Evolutionary conservation across 75 land plant genomes (phyloP), one percentile per base, ranked within the genome.

Genomic region (Sequoiadendron giganteum): DNA sequence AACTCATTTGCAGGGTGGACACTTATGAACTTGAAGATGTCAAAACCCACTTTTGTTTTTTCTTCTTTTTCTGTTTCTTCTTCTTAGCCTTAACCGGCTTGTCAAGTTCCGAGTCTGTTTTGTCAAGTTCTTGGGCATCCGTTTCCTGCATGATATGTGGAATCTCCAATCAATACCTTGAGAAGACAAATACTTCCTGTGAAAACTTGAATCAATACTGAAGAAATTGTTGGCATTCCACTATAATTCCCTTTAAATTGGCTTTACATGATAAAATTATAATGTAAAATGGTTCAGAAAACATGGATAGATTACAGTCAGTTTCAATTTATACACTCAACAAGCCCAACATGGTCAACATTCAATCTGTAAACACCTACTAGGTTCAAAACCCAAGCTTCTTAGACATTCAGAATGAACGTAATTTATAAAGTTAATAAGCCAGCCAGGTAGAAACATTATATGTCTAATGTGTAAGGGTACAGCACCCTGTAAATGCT

Each of bases 1-100:
- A 45, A n/a, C 47, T 43, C 84, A 45, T 81, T 28, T 81, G 52
- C 47, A 81, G n/a, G 28, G 21, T 10, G 77, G 38, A 10, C 70
- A 25, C 70, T 25, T 73, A 73, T 34, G 14, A 73, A 34, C 38
- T 73, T 73, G 2, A 30, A n/a, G 49, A 21, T 10, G 3, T 81
- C 30, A 43, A 81, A 45, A 80, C 3, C 21, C n/a, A 30, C 84
- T 81, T 81, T 39, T 16, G 45, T 78, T 78, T 78, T 28, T 81
- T 81, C n/a, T 81, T 81, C n/a, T 81, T 81, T 25, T 81, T 81
- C 77, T 73, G 77, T 81, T 81, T 81, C 8, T 81, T 81, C 83
- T 81, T 81, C 48, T 45, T 81, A 25, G 84, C 9, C 28, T 81
- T 81, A 81, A 81, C 25, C 10, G 84, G 48, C 84, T 81, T 81